These are phyloP conservation scores for Termitomyces heimii DNA, from an alignment of 768 basidiomycete genomes.

Conservation along the genomic window DNA sequence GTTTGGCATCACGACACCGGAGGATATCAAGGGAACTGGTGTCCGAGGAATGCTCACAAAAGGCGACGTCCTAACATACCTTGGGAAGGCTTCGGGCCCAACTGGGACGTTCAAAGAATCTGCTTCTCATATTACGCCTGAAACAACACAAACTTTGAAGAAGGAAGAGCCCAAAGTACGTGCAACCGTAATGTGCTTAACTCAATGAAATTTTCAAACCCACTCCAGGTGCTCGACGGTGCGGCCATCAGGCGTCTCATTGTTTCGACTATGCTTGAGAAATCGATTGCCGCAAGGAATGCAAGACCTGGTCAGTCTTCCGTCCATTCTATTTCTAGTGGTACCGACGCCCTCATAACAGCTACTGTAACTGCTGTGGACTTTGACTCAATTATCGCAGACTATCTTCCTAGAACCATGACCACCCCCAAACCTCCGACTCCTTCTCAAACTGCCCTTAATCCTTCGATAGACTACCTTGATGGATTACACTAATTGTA, in stretches of 20 bases:
- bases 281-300: slow-evolving; percentile 44
- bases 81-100: slow-evolving; percentile 79
- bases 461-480: slow-evolving; percentile 29
- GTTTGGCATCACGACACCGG: slow-evolving; percentile 50
- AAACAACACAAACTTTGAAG: slow-evolving; percentile 27
- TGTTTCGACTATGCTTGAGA: slow-evolving; percentile 51
- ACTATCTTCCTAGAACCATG: slow-evolving; percentile 48
- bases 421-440: slow-evolving; percentile 16
- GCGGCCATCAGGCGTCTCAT: slow-evolving; percentile 60
- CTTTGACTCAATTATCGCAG: slow-evolving; percentile 71
- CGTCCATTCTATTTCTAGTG: neutral
- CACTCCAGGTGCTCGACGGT: slow-evolving; percentile 51
- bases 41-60: slow-evolving; percentile 93
- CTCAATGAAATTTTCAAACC: neutral
- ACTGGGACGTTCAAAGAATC: slow-evolving; percentile 65
- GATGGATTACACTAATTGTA: slow-evolving; percentile 34
- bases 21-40: slow-evolving; percentile 82
- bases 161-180: slow-evolving; percentile 24
- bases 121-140: slow-evolving; percentile 21
- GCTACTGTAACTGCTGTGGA: slow-evolving; percentile 37
- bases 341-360: slow-evolving; percentile 17
- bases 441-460: slow-evolving; percentile 8
- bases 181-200: neutral
- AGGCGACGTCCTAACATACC: slow-evolving; percentile 84
- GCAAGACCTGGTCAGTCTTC: slow-evolving; percentile 31